Percentiles rank a stretch among this genome's conserved stretches.
Evolutionary conservation across 2,329 filamentous ascomycete species (phyloP).

Genomic region (Stromatinia cepivora): DNA sequence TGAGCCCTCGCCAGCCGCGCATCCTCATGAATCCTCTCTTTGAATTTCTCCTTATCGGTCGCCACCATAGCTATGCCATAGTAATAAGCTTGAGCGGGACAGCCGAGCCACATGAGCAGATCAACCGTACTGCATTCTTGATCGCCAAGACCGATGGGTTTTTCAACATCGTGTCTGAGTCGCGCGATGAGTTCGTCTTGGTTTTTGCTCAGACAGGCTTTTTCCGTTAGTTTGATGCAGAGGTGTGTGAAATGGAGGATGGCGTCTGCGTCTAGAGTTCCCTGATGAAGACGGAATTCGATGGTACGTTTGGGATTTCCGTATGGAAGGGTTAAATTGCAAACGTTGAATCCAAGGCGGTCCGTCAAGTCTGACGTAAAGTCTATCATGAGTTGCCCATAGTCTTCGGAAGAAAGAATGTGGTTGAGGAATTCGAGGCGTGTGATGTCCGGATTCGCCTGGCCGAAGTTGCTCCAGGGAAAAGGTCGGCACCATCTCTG

Average conservation of each 20-base stretch:
- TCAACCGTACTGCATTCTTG: not conserved
- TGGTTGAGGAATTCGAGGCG: constrained; percentile 3
- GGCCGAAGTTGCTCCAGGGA: not conserved
- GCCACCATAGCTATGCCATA: not conserved
- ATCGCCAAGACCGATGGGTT: not conserved
- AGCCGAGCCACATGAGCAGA: constrained; percentile 11
- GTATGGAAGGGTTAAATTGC: not conserved
- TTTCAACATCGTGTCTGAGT: not conserved
- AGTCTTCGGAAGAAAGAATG: not conserved
- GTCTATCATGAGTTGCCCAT: not conserved
- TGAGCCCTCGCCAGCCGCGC: not conserved
- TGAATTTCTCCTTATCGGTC: not conserved
- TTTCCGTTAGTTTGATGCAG: constrained; percentile 26
- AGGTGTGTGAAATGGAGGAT: constrained; percentile 30
- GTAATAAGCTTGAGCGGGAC: not conserved
- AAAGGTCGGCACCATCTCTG: not conserved
- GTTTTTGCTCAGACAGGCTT: not conserved
- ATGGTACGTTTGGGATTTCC: constrained; percentile 25
- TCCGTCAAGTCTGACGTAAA: not conserved
- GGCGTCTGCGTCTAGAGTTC: constrained; percentile 27
- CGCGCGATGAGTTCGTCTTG: not conserved
- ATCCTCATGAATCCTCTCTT: not conserved
- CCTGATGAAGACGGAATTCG: constrained; percentile 37
- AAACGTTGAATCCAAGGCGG: not conserved
- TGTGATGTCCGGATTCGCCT: not conserved